phyloP scores from a whole-genome alignment of 768 basidiomycete genomes.

The Hygrocybe punicea region DNA sequence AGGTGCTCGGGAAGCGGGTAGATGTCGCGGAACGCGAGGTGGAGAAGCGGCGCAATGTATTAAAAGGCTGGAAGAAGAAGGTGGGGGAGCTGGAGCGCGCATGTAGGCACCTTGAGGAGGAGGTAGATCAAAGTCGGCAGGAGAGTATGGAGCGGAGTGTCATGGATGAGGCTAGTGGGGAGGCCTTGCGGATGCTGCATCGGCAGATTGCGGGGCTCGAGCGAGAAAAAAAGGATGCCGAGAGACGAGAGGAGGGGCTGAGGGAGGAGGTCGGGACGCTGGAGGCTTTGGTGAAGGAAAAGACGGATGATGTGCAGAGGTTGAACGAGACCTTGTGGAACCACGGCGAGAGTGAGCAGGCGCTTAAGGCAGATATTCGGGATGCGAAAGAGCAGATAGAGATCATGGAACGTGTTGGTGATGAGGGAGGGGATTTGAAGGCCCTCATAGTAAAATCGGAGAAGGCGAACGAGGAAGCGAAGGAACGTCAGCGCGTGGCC shows the following conservation, averaged over 20 bases:
- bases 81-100: conserved; percentile 68
- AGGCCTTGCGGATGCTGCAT: conserved; percentile 77
- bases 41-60: conserved; percentile 50
- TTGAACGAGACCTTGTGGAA: conserved; percentile 45
- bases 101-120: conserved; percentile 71
- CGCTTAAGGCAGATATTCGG: conserved; percentile 50
- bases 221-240: conserved; percentile 54
- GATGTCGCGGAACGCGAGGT: conserved; percentile 59
- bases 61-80: conserved; percentile 72
- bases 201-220: conserved; percentile 74
- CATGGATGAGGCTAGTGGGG: conserved; percentile 79
- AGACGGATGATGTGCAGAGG: conserved; percentile 42
- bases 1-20: conserved; percentile 53
- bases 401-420: conserved; percentile 48
- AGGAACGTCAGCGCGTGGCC: conserved; percentile 39
- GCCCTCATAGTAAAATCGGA: conserved; percentile 41
- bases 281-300: conserved; percentile 46
- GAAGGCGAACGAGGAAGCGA: conserved; percentile 40
- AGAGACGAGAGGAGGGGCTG: conserved; percentile 41
- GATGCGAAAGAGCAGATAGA: conserved; percentile 62
- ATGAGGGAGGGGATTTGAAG: conserved; percentile 40
- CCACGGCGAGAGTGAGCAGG: conserved; percentile 52
- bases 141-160: conserved; percentile 78
- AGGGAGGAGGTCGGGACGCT: conserved; percentile 48
- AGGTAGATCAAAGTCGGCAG: conserved; percentile 79